Conservation (phyloP, 2,329 filamentous ascomycete genomes). For the Beauveria rudraprayagi region DNA sequence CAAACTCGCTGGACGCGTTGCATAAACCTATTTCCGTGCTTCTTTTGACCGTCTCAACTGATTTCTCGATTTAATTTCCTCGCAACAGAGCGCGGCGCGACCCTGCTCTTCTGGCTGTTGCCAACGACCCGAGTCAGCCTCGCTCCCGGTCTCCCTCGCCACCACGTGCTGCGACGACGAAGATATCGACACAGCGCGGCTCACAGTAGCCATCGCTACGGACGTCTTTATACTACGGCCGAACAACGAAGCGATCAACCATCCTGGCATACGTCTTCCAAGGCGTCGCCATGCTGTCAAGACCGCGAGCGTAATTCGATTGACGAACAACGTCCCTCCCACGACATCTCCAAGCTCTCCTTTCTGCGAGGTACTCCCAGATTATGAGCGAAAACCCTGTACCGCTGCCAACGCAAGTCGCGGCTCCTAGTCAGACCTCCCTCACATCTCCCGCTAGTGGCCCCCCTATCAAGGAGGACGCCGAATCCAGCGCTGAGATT, state of each 20-base stretch:
- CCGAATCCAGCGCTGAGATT: slow-evolving; percentile 40
- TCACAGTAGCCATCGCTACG: not conserved
- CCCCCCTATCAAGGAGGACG: slow-evolving; percentile 32
- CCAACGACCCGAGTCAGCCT: not conserved
- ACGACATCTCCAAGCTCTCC: slow-evolving; percentile 16
- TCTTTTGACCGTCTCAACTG: not conserved
- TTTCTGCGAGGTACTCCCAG: slow-evolving; percentile 36
- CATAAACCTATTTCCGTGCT: not conserved
- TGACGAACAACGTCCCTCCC: slow-evolving; percentile 29
- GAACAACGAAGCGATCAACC: slow-evolving; percentile 11
- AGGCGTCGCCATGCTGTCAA: slow-evolving; percentile 53
- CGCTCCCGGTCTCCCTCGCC: not conserved
- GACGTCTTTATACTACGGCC: not conserved
- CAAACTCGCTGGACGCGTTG: not conserved
- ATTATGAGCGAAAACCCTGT: slow-evolving; percentile 56
- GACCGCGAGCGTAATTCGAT: slow-evolving; percentile 41
- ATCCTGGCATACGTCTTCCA: slow-evolving; percentile 32
- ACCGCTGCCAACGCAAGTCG: slow-evolving; percentile 46
- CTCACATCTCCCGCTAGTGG: slow-evolving; percentile 25
- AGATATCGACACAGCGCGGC: not conserved
- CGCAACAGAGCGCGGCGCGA: not conserved
- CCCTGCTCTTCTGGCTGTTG: not conserved
- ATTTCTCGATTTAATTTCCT: not conserved
- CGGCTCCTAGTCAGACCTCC: slow-evolving; percentile 46
- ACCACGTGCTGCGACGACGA: not conserved